A percentile compares a stretch with the other conserved stretches of the same genome.
Conservation (phyloP, 164 flowering plant species). For the Annona cherimola region DNA sequence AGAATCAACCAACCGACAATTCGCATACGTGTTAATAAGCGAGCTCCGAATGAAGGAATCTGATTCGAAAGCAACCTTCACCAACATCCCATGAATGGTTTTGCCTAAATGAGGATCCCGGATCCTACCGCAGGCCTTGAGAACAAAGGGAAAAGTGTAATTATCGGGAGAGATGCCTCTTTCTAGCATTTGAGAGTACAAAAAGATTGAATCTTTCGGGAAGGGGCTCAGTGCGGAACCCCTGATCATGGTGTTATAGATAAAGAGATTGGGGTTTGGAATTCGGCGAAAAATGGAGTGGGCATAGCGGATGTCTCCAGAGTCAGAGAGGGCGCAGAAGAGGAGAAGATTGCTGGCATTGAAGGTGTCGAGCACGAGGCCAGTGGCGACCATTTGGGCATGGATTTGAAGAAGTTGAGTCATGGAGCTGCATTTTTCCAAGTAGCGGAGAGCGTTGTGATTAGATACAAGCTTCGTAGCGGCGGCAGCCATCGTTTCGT, state of each 20-base stretch:
- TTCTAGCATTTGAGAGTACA: constrained; percentile 23
- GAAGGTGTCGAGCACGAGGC: constrained; percentile 40
- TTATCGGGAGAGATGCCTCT: constrained; percentile 23
- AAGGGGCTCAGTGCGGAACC: constrained; percentile 25
- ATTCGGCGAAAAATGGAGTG: constrained; percentile 34
- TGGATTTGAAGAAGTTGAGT: constrained; percentile 55
- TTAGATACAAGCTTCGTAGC: neutral
- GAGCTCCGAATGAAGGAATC: constrained; percentile 15
- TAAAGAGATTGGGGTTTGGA: constrained; percentile 42
- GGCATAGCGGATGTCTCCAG: constrained; percentile 47
- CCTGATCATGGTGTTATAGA: constrained; percentile 53
- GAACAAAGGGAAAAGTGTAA: constrained; percentile 35
- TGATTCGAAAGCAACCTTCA: constrained; percentile 23
- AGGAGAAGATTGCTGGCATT: constrained; percentile 53
- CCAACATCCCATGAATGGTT: constrained; percentile 17
- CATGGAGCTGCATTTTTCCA: constrained; percentile 53
- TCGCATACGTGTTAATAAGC: constrained; percentile 9
- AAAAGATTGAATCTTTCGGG: constrained; percentile 24
- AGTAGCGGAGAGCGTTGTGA: constrained; percentile 35
- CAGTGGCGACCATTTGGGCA: constrained; percentile 51
- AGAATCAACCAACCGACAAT: constrained; percentile 18
- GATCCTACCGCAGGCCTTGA: constrained; percentile 30
- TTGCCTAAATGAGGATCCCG: neutral
- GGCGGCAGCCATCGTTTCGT: neutral
- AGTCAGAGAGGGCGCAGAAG: constrained; percentile 47